These are phyloP conservation scores for Arachnopeziza araneosa DNA, from an alignment of 2,329 filamentous ascomycete species.

Conservation along the genomic window DNA sequence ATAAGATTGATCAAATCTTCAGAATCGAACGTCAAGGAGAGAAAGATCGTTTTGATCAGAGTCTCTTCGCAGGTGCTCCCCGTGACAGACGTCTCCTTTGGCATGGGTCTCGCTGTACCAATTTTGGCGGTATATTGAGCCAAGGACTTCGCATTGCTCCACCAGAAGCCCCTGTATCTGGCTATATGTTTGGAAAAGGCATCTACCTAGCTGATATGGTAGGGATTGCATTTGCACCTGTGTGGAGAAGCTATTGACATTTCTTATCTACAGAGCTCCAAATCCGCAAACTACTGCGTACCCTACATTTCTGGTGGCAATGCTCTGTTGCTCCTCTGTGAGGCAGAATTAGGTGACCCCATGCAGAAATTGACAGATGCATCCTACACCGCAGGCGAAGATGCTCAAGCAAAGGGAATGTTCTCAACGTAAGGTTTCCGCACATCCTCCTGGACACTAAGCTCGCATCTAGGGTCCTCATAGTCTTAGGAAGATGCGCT, in stretches of 20 bases:
- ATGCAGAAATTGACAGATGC: constrained; percentile 57
- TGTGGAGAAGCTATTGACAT: not conserved
- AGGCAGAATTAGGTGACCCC: constrained; percentile 74
- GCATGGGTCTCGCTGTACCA: constrained; percentile 80
- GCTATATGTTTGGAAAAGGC: constrained; percentile 88
- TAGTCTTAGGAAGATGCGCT: too few relatives aligned
- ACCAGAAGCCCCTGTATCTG: constrained; percentile 70
- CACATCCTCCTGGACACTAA: not conserved
- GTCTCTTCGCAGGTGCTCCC: constrained; percentile 40
- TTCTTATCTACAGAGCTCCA: constrained; percentile 39
- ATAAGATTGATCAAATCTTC: constrained; percentile 70
- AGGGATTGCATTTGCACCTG: not conserved
- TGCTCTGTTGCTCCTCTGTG: constrained; percentile 74
- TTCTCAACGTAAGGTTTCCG: constrained; percentile 30
- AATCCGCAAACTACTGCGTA: constrained; percentile 74
- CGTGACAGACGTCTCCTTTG: constrained; percentile 70
- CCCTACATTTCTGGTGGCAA: constrained; percentile 56
- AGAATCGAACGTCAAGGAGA: constrained; percentile 74
- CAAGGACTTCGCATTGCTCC: constrained; percentile 89
- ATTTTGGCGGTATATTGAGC: constrained; percentile 80
- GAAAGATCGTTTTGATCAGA: constrained; percentile 58
- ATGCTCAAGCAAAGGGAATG: constrained; percentile 50
- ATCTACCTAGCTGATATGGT: constrained; percentile 80
- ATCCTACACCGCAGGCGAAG: constrained; percentile 58
- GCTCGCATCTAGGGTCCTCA: too few relatives aligned